Base-by-base conservation (phyloP, 305 asterid genomes). In the Striga hermonthica region DNA sequence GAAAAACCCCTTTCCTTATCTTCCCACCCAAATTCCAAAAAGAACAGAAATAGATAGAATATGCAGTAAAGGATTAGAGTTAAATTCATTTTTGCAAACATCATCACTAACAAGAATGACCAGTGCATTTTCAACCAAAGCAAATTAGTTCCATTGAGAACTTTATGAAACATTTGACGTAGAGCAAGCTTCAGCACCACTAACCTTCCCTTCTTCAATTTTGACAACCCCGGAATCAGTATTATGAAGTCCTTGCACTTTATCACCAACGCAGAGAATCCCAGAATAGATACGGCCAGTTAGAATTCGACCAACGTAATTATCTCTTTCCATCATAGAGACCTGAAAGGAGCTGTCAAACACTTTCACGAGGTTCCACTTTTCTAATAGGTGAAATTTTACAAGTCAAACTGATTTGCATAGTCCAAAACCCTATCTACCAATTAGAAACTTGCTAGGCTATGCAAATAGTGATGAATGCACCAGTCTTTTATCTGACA, bases 321-420 rank as follows among this genome's bases (percentile, higher is more conserved):
- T 87, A 76, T 93, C 99, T 72, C 81, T 80, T 78, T 93, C 99
- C 99, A 93, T 93, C 99, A 93, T 93, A 59, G 99, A 93, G 73
- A 93, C 99, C 99, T 93, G 87, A 76, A 84, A 88, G 72, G 59
- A 82, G 79, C 85, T 78, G 76, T 80, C 86, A 81, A 76, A 73
- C 70, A 74, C 74, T 70, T 77, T 70, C 74, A 79, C 77, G 75
- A 73, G 62, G 72, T 66, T 72, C 58, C 73, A 43, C 63, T 34
- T 65, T 53, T 22, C 31, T 22, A 22, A 61, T 74, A 62, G 44
- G 50, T 57, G 61, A n/a, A 71, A 62, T 56, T 64, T 63, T 73
- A 69, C 34, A 14, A 71, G 64, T 66, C 39, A 69, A 43, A 70
- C 43, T 65, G 68, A 55, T 52, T 41, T 47, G 69, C 70, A 80